A percentile compares a stretch with the other conserved stretches of the same genome.
Conservation (phyloP, 2,329 filamentous ascomycete species). For the Sphaerulina musiva region DNA sequence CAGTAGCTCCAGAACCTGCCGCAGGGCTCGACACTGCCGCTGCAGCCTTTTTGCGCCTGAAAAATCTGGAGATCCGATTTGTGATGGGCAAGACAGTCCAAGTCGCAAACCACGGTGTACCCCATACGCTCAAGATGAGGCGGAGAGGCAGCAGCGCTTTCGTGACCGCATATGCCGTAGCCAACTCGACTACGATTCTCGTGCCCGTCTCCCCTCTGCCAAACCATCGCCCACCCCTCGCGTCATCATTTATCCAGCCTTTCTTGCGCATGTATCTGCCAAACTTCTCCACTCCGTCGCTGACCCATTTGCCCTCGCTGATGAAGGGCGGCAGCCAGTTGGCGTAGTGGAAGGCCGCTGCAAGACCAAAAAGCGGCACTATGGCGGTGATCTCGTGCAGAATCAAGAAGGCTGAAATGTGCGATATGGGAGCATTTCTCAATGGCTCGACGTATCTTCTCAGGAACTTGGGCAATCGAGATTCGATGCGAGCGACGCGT, state of each 20-base stretch:
- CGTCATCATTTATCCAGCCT: slow-evolving; percentile 64
- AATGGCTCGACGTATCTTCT: slow-evolving; percentile 64
- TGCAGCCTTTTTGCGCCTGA: slow-evolving; percentile 27
- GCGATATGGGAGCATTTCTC: slow-evolving; percentile 68
- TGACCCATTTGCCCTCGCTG: slow-evolving; percentile 48
- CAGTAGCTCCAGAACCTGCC: slow-evolving; percentile 33
- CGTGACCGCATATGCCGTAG: slow-evolving; percentile 82
- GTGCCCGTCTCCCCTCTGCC: slow-evolving; percentile 42
- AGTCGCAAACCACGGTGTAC: slow-evolving; percentile 85
- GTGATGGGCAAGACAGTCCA: slow-evolving; percentile 50
- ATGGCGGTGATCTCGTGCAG: slow-evolving; percentile 90
- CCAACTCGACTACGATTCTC: slow-evolving; percentile 58
- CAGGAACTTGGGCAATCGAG: slow-evolving; percentile 56
- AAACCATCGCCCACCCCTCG: slow-evolving; percentile 33
- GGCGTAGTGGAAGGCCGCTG: slow-evolving; percentile 72
- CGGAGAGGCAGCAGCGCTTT: slow-evolving; percentile 76
- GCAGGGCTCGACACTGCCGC: slow-evolving; percentile 13
- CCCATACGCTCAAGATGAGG: slow-evolving; percentile 74
- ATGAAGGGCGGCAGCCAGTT: slow-evolving; percentile 61
- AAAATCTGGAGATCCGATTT: slow-evolving; percentile 36
- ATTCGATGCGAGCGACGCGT: slow-evolving; percentile 35
- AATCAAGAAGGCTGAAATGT: slow-evolving; percentile 78
- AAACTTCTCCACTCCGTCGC: slow-evolving; percentile 64
- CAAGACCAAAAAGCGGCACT: slow-evolving; percentile 67
- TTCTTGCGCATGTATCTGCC: slow-evolving; percentile 70